A percentile compares a stretch with the other conserved stretches of the same genome.
Conservation (phyloP, 1,284 basidiomycete species). For the Marasmius tenuissimus region DNA sequence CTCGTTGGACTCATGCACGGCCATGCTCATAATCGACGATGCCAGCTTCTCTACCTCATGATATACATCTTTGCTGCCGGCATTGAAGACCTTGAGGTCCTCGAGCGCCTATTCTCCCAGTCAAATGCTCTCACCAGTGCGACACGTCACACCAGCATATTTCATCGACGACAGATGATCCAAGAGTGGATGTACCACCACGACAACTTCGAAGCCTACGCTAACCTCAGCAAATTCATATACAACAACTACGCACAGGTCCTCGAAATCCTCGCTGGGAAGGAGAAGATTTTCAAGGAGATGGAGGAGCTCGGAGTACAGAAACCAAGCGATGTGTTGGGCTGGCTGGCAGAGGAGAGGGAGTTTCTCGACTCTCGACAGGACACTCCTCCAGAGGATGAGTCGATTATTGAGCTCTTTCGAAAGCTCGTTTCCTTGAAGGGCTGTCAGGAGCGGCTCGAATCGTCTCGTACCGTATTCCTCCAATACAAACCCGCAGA, state of each 20-base stretch:
- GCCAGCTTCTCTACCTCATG: constrained; percentile 16
- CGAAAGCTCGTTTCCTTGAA: too few species aligned
- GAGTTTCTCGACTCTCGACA: not conserved
- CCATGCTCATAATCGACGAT: constrained; percentile 21
- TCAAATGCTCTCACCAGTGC: constrained; percentile 15
- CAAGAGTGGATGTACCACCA: constrained; percentile 10
- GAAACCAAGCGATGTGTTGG: not conserved
- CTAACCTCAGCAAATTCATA: constrained; percentile 1
- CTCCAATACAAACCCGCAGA: too few species aligned
- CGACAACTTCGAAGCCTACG: constrained; percentile 13
- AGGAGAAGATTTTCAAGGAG: too few species aligned
- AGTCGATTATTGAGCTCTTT: too few species aligned
- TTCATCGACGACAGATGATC: constrained; percentile 17
- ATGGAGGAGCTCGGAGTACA: too few species aligned
- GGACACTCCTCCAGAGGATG: too few species aligned
- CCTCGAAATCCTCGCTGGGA: not conserved
- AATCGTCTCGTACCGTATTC: too few species aligned
- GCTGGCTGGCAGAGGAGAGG: not conserved
- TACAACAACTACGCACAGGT: constrained; percentile 6
- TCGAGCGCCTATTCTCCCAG: constrained; percentile 18
- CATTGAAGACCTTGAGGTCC: constrained; percentile 20
- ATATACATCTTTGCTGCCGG: constrained; percentile 13
- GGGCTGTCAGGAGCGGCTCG: too few species aligned
- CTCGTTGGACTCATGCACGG: constrained; percentile 20
- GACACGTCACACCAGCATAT: constrained; percentile 11